Evolutionary conservation across 495 filamentous ascomycete genomes (phyloP), one percentile per base, ranked within the genome.

Genomic region (Glarea lozoyensis): DNA sequence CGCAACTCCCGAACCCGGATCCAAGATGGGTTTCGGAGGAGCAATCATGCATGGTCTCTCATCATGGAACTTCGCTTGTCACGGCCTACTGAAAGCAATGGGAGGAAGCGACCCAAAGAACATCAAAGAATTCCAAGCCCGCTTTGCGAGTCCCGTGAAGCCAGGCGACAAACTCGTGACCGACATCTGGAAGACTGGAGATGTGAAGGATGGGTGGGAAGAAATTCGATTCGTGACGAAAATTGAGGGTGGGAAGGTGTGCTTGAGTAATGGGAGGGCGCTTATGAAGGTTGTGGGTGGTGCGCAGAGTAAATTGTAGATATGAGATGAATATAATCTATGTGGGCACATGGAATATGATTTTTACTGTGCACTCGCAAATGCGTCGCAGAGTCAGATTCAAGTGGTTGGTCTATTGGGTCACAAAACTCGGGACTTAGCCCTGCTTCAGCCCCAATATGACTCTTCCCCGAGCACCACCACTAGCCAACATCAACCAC

Each of bases 11-110:
- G 83, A 82, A 60, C 85, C 88, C 0, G 86, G 87, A 32, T 63
- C 72, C 61, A 83, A 86, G 66, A 90, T 94, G 85, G 86, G 88
- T 19, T 94, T 93, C 56, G 85, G 84, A 3, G 87, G 88, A 30
- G 73, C 76, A 44, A 94, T 93, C 56, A 88, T 93, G 58, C 88
- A 94, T 62, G 88, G 88, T 20, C 66, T 94, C 20, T 93, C 76
- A 62, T 84, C 78, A 45, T 93, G 83, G 80, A 94, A 93, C 61
- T 70, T 77, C 37, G 69, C 84, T 1, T 75, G 73, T n/a, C 87
- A 92, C 54, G 81, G 68, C n/a, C 60, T 94, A 35, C 65, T 93
- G 22, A 67, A 81, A 54, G 65, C 69, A 37, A 62, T 94, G 9
- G 86, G 88, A 19, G 81, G 72, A 4, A 84, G 82, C 56, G 70